Percentiles rank a stretch among this genome's conserved stretches.
phyloP scores from a whole-genome alignment of 2,329 filamentous ascomycete species.

The Domatiomyces catenatus region DNA sequence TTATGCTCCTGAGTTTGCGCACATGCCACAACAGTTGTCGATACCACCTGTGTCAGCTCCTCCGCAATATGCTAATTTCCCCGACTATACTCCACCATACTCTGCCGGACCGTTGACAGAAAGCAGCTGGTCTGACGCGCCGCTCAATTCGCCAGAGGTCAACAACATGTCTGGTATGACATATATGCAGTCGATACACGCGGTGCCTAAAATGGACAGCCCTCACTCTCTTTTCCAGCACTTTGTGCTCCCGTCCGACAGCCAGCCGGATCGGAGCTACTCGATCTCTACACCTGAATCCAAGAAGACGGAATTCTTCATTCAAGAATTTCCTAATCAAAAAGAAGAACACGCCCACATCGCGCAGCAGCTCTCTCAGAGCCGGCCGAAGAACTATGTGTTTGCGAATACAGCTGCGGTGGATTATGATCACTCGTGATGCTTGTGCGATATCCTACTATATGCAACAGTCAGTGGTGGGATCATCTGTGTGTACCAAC shows the following conservation, averaged over 20 bases:
- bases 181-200: conserved; percentile 19
- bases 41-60: conserved; percentile 29
- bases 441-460: not conserved
- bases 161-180: conserved; percentile 16
- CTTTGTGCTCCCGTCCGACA: conserved; percentile 11
- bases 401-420: conserved; percentile 30
- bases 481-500: not conserved
- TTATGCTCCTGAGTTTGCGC: conserved; percentile 21
- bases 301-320: conserved; percentile 27
- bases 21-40: conserved; percentile 18
- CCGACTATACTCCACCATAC: conserved; percentile 25
- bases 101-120: conserved; percentile 25
- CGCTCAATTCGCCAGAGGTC: conserved; percentile 28
- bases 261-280: conserved; percentile 7
- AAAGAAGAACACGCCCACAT: conserved; percentile 28
- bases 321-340: conserved; percentile 31
- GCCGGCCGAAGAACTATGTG: conserved; percentile 29
- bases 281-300: conserved; percentile 15
- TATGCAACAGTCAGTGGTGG: not conserved
- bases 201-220: conserved; percentile 21
- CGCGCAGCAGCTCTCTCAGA: conserved; percentile 27
- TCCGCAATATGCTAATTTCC: conserved; percentile 28
- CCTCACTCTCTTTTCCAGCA: conserved; percentile 21
- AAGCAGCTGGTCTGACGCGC: conserved; percentile 28
- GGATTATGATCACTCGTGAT: conserved; percentile 17